Conservation (phyloP, 768 basidiomycete genomes). For the Termitomyces sp. region DNA sequence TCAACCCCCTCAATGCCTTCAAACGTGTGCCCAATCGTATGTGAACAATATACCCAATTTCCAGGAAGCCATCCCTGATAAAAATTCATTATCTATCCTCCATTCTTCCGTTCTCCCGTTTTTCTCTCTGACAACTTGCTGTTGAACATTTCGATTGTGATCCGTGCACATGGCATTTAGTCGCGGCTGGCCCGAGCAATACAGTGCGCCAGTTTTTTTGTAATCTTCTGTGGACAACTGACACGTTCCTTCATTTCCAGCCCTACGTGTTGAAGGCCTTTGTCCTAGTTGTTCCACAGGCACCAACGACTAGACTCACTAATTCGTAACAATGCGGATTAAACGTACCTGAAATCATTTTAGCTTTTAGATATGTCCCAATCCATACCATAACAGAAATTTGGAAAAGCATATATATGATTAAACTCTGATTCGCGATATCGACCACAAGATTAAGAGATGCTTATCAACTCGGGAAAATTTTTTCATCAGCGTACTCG, state of each 20-base stretch:
- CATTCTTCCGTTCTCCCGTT: not conserved
- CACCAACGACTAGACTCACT: not conserved
- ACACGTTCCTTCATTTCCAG: constrained; percentile 19
- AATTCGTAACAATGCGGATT: not conserved
- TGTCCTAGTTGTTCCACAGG: constrained; percentile 32
- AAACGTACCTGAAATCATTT: not conserved
- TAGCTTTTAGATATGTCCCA: not conserved
- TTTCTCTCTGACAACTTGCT: not conserved
- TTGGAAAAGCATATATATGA: no score
- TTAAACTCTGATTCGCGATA: no score
- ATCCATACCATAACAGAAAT: no score
- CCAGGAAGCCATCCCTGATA: not conserved
- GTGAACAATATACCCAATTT: constrained; percentile 10
- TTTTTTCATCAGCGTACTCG: no score
- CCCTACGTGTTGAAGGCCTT: constrained; percentile 34
- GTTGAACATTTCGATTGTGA: not conserved
- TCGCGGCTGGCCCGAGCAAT: constrained; percentile 42
- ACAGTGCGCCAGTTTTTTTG: constrained; percentile 27
- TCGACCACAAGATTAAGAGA: no score
- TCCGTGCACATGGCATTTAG: no score
- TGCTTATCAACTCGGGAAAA: no score
- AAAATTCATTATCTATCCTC: not conserved
- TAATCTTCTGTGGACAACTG: not conserved
- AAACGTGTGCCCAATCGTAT: constrained; percentile 43
- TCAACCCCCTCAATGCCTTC: constrained; percentile 36